Evolutionary conservation across 371 early-diverging fungal genomes (phyloP).

Genomic region (Capillidium heterosporum): DNA sequence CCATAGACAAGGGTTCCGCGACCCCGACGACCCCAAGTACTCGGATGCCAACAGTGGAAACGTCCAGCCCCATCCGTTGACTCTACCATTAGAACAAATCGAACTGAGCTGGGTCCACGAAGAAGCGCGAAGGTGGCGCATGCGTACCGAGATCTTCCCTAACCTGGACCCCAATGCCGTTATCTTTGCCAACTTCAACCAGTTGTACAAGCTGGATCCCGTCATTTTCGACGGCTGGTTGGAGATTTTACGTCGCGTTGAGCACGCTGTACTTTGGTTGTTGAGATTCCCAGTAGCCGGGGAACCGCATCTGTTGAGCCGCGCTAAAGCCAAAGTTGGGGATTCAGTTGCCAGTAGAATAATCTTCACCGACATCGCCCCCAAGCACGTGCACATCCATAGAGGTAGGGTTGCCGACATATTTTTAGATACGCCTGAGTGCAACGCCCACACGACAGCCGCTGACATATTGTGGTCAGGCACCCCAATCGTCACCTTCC

Average conservation of each 20-base stretch:
- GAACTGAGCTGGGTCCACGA: constrained; percentile 52
- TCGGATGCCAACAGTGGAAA: constrained; percentile 15
- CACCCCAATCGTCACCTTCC: constrained; percentile 78
- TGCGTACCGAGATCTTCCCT: constrained; percentile 78
- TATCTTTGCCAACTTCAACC: constrained; percentile 89
- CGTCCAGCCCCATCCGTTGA: constrained; percentile 12
- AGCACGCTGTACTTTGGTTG: constrained; percentile 73
- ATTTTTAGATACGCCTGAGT: constrained; percentile 84
- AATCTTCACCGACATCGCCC: constrained; percentile 83
- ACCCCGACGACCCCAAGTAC: constrained; percentile 26
- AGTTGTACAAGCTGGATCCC: constrained; percentile 81
- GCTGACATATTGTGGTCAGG: constrained; percentile 88
- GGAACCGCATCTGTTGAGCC: constrained; percentile 47
- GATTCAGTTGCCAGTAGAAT: constrained; percentile 59
- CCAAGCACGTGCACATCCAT: constrained; percentile 80
- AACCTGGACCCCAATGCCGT: constrained; percentile 55
- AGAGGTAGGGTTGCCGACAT: constrained; percentile 85
- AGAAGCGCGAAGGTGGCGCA: constrained; percentile 60
- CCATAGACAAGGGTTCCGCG: constrained; percentile 84
- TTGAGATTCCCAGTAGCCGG: constrained; percentile 81
- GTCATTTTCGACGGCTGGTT: constrained; percentile 69
- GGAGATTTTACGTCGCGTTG: constrained; percentile 57
- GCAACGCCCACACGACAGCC: constrained; percentile 90
- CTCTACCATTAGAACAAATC: constrained; percentile 12
- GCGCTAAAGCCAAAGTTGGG: constrained; percentile 60